Evolutionary conservation across 805 yeast genomes (phyloP).

Genomic region (Saccharomycopsis malanga): DNA sequence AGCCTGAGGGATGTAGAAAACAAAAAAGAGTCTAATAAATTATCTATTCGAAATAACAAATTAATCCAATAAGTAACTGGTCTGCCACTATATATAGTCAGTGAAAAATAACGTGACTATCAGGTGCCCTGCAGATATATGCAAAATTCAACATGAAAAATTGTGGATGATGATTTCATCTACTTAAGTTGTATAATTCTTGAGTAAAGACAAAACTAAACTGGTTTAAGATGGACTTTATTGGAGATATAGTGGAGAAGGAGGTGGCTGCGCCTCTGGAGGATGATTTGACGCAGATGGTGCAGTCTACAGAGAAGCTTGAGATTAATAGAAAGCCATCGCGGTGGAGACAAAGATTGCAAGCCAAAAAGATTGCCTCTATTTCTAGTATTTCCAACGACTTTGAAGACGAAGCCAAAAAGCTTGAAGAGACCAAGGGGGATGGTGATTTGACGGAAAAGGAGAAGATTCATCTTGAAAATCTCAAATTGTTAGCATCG

Average conservation of each 20-base stretch:
- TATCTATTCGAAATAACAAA: too few species aligned
- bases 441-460: conserved; percentile 44
- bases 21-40: too few species aligned
- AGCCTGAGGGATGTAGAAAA: too few species aligned
- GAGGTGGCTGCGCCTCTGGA: conserved; percentile 33
- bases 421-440: conserved; percentile 12
- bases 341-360: conserved; percentile 42
- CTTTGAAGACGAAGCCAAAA: conserved; percentile 4
- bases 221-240: conserved; percentile 65
- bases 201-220: too few species aligned
- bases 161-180: too few species aligned
- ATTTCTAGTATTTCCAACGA: conserved; percentile 22
- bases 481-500: conserved; percentile 48
- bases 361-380: conserved; percentile 29
- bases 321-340: conserved; percentile 34
- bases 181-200: too few species aligned
- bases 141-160: too few species aligned
- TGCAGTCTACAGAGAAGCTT: conserved; percentile 7
- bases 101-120: too few species aligned
- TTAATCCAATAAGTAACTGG: too few species aligned
- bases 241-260: conserved; percentile 69
- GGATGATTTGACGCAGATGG: background rate
- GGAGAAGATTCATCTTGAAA: conserved; percentile 72
- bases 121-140: too few species aligned
- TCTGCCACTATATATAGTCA: too few species aligned